Evolutionary conservation across 1,139 yeast genomes (phyloP).

Genomic region (Nakaseomyces glabratus): DNA sequence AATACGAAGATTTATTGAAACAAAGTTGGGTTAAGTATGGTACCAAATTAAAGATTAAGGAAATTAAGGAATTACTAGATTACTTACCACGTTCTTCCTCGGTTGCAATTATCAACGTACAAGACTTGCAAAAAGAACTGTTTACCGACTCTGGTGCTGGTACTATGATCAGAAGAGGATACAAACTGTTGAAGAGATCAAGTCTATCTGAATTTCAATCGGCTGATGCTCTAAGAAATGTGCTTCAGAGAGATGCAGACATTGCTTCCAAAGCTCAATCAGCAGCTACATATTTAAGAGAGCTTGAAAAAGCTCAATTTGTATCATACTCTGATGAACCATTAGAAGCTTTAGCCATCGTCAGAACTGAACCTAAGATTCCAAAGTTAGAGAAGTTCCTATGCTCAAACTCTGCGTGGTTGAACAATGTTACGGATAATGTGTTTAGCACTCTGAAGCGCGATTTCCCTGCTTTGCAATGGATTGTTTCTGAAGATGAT

Average conservation of each 20-base stretch:
- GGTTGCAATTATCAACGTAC: constrained; percentile 92
- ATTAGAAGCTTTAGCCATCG: constrained; percentile 85
- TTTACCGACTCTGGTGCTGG: constrained; percentile 99
- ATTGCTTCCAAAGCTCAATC: constrained; percentile 61
- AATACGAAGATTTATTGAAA: constrained; percentile 80
- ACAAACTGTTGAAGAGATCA: constrained; percentile 67
- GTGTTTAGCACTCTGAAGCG: constrained; percentile 75
- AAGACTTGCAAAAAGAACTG: constrained; percentile 91
- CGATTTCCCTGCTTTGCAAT: constrained; percentile 65
- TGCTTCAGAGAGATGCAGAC: constrained; percentile 68
- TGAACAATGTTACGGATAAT: constrained; percentile 92
- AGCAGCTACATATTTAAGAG: constrained; percentile 75
- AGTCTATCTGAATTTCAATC: constrained; percentile 61
- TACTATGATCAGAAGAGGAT: constrained; percentile 94
- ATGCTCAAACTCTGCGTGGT: constrained; percentile 89
- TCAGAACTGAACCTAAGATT: constrained; percentile 38
- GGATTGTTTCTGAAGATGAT: constrained; percentile 89
- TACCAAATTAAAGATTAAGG: constrained; percentile 91
- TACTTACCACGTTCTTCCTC: constrained; percentile 95
- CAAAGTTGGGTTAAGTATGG: constrained; percentile 99
- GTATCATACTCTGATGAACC: constrained; percentile 94
- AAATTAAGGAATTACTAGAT: constrained; percentile 86
- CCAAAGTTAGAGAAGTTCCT: constrained; percentile 83
- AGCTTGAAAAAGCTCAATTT: constrained; percentile 54
- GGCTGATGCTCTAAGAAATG: constrained; percentile 66